phyloP scores from a whole-genome alignment of 2,329 filamentous ascomycete species.

The Phaeosphaeriaceae sp. region DNA sequence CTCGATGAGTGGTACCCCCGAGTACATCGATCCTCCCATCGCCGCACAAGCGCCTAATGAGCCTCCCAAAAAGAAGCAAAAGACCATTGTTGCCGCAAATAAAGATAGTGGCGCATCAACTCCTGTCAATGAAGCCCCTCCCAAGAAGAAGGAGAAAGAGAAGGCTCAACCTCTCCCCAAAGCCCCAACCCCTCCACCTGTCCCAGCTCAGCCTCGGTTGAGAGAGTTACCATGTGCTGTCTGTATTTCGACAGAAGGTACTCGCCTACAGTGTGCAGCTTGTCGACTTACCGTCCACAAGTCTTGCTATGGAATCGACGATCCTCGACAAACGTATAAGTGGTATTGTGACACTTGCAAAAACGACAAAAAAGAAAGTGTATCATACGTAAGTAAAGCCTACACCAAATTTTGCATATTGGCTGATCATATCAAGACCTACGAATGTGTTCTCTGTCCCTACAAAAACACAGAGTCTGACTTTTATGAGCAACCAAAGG shows the following conservation, averaged over 20 bases:
- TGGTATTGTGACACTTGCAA: conserved; percentile 97
- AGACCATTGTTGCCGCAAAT: conserved; percentile 51
- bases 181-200: conserved; percentile 63
- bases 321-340: conserved; percentile 69
- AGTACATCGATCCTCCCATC: conserved; percentile 34
- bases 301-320: conserved; percentile 87
- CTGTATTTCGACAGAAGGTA: conserved; percentile 72
- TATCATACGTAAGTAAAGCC: conserved; percentile 75
- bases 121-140: conserved; percentile 50
- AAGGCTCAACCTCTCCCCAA: conserved; percentile 55
- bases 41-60: conserved; percentile 48
- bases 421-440: conserved; percentile 63
- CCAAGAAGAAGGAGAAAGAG: conserved; percentile 47
- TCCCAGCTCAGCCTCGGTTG: conserved; percentile 79
- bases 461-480: conserved; percentile 82
- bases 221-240: conserved; percentile 83
- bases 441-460: conserved; percentile 91
- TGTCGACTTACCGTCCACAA: conserved; percentile 92
- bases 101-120: conserved; percentile 57
- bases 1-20: conserved; percentile 31
- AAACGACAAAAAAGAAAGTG: conserved; percentile 89
- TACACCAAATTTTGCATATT: neutral
- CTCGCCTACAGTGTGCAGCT: conserved; percentile 74
- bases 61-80: conserved; percentile 66
- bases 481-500: conserved; percentile 81